Base-by-base conservation (phyloP, 306 rosid species). In the Casuarina equisetifolia region DNA sequence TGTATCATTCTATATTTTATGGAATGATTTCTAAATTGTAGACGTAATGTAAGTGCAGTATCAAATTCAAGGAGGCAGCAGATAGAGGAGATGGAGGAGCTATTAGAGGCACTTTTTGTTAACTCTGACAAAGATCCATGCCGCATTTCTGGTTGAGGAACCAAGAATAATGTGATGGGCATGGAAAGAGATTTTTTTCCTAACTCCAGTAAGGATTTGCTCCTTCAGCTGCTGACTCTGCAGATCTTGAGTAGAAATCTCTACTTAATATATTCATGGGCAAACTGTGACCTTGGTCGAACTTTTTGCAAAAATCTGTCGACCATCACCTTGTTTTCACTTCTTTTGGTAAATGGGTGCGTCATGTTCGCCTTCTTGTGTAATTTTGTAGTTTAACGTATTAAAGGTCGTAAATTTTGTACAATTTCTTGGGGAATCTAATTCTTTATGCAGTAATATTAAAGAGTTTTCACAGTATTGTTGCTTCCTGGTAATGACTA, bases 11-110 rank as follows among this genome's bases (percentile, higher is more conserved):
- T 62, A 72, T 38, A 35, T 70, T 70, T 54, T 69, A 12, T 57
- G 63, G 73, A 70, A 6, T 62, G 25, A 70, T 76, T 77, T 55
- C 52, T 71, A 46, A 58, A 73, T 67, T 77, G 20, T 76, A n/a
- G 73, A 81, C 58, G 6, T 77, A 59, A 36, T 81, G n/a, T 72
- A 20, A 78, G 85, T 74, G 51, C 86, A 86, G 88, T 84, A 57
- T 67, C 93, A 88, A 88, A 79, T 74, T 80, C 82, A 79, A 48
- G 69, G 82, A 75, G 25, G 62, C 83, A 13, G 82, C 83, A 32
- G 81, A 63, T 68, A 77, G 71, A 66, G 72, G 73, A 73, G 62
- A 54, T 20, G 48, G 72, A 81, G 82, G 71, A 75, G 66, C 57
- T 44, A 74, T 64, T 67, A 42, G 51, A 25, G 39, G 58, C 5